Conservation (phyloP, 305 asterid species). For the Ajuga reptans region DNA sequence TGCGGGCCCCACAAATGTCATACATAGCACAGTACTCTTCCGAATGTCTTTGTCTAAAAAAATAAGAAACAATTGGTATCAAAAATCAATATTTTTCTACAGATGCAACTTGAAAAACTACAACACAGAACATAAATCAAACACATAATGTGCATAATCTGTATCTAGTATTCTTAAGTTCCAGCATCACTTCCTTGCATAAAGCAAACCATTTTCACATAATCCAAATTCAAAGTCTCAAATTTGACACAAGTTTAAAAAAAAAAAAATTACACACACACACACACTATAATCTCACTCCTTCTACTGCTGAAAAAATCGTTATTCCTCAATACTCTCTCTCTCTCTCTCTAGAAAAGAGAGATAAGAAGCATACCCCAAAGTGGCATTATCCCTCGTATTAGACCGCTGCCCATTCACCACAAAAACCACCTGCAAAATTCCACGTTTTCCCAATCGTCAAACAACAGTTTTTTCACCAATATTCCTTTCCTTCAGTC, state of each 20-base stretch:
- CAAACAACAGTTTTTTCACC: constrained; percentile 17
- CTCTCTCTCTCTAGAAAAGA: neutral
- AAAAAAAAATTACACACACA: neutral
- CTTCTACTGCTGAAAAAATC: neutral
- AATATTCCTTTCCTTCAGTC: neutral
- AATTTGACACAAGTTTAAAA: neutral
- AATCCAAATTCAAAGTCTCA: neutral
- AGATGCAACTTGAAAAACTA: constrained; percentile 4
- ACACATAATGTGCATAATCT: neutral
- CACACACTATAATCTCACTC: neutral
- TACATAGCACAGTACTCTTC: constrained; percentile 88
- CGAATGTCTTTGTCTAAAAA: constrained; percentile 48
- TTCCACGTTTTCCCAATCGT: constrained; percentile 12
- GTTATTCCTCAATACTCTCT: neutral
- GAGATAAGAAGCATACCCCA: constrained; percentile 33
- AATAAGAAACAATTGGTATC: constrained; percentile 7
- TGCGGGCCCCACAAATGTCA: constrained; percentile 78
- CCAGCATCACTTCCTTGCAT: neutral
- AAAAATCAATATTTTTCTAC: neutral
- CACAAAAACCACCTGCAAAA: constrained; percentile 37
- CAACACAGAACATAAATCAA: neutral
- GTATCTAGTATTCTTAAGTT: neutral
- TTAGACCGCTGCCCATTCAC: constrained; percentile 39
- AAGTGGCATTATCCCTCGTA: constrained; percentile 37
- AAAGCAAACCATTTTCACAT: neutral